A percentile compares a stretch with the other conserved stretches of the same genome.
Conservation (phyloP, 2,329 filamentous ascomycete genomes). For the Diaporthe amygdali region DNA sequence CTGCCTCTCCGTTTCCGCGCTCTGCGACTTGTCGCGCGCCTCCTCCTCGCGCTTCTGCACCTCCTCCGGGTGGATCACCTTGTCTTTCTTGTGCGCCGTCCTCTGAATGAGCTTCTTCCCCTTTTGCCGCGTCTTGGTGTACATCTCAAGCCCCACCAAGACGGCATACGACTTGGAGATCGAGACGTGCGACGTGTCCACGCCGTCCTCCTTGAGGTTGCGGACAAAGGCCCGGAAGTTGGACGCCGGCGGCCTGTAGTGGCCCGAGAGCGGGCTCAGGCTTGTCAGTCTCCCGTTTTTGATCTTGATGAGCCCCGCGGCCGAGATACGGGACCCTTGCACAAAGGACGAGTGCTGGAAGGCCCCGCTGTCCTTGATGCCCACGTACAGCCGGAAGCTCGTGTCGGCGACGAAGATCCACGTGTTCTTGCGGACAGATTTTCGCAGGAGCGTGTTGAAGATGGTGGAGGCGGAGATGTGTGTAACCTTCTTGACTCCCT, state of each 20-base stretch:
- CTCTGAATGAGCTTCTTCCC: constrained; percentile 61
- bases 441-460: constrained; percentile 78
- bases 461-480: constrained; percentile 73
- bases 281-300: constrained; percentile 79
- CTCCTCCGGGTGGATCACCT: constrained; percentile 66
- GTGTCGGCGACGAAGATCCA: constrained; percentile 96
- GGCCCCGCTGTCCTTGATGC: constrained; percentile 85
- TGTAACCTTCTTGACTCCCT: constrained; percentile 64
- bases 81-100: constrained; percentile 59
- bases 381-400: constrained; percentile 82
- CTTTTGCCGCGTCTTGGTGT: constrained; percentile 70
- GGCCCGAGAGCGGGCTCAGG: constrained; percentile 75
- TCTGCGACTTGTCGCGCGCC: constrained; percentile 64
- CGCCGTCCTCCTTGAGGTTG: constrained; percentile 72
- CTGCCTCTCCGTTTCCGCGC: constrained; percentile 56
- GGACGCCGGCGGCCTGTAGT: constrained; percentile 82
- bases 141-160: constrained; percentile 81
- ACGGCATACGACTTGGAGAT: constrained; percentile 85
- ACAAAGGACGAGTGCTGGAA: constrained; percentile 94
- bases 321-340: constrained; percentile 79
- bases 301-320: constrained; percentile 85
- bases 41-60: constrained; percentile 62
- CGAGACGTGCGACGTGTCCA: constrained; percentile 79
- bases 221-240: constrained; percentile 86
- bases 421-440: constrained; percentile 82